phyloP scores from a whole-genome alignment of 2,329 filamentous ascomycete genomes.

The Epichloe festucae region DNA sequence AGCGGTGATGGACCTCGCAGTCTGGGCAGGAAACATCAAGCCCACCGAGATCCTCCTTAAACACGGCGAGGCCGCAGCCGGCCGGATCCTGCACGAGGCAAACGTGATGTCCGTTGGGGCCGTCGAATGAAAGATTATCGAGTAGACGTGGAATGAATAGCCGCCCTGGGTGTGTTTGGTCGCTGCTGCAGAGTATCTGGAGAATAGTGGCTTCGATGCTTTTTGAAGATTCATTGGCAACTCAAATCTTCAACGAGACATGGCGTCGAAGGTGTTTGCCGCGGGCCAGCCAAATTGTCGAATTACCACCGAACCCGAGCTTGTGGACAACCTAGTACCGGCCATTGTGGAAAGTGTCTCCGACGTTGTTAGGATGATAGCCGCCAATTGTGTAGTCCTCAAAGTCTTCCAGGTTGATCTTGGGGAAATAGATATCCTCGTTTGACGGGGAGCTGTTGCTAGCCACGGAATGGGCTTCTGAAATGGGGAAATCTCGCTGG shows the following conservation, averaged over 20 bases:
- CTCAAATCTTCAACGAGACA: background rate
- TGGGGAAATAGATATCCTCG: too few species aligned
- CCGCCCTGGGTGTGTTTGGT: background rate
- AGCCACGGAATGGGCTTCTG: too few species aligned
- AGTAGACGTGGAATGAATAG: constrained; percentile 8
- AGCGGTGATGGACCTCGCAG: constrained; percentile 7
- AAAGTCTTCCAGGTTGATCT: too few species aligned
- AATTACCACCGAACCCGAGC: constrained; percentile 24
- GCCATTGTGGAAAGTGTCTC: constrained; percentile 15
- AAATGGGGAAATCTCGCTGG: too few species aligned
- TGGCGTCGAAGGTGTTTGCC: background rate
- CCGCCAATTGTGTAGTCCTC: too few species aligned
- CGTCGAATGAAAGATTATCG: constrained; percentile 10
- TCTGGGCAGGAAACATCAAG: constrained; percentile 4
- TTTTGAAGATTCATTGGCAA: background rate
- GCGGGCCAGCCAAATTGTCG: constrained; percentile 22
- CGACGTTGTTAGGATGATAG: too few species aligned
- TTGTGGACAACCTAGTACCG: constrained; percentile 24
- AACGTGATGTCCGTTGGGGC: constrained; percentile 12
- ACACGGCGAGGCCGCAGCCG: constrained; percentile 10
- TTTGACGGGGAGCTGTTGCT: too few species aligned
- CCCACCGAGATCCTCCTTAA: constrained; percentile 3
- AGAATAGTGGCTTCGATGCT: background rate
- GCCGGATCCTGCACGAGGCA: constrained; percentile 12
- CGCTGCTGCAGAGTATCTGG: background rate